phyloP scores from a whole-genome alignment of 768 basidiomycete species.

The Cystobasidium ongulense region DNA sequence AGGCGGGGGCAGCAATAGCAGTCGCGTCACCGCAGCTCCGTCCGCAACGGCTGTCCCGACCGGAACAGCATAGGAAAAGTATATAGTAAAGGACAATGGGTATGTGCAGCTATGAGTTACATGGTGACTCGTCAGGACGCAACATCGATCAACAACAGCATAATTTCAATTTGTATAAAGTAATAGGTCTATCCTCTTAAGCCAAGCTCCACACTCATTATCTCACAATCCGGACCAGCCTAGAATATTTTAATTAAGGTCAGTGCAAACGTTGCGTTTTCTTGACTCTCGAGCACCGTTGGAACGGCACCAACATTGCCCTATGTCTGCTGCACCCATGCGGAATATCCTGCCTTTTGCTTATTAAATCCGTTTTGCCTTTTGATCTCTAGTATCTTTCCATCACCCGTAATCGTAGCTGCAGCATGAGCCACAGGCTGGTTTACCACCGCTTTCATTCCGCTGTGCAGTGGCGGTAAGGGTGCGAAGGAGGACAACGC shows the following conservation, averaged over 20 bases:
- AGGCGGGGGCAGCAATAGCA: neutral
- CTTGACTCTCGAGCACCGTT: no score
- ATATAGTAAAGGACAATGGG: neutral
- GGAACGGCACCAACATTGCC: no score
- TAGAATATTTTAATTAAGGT: no score
- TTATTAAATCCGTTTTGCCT: neutral
- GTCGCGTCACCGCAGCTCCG: neutral
- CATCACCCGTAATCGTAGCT: neutral
- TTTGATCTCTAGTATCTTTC: neutral
- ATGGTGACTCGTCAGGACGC: neutral
- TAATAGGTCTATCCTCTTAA: no score
- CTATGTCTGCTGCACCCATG: neutral
- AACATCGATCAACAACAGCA: no score
- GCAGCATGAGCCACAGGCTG: no score
- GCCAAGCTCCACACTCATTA: no score
- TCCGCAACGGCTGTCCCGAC: neutral
- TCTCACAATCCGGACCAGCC: no score
- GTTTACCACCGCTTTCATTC: neutral
- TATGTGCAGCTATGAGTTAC: neutral
- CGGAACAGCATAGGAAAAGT: neutral
- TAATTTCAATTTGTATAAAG: no score
- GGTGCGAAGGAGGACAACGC: conserved; percentile 15
- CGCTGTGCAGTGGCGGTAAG: neutral
- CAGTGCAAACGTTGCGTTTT: no score
- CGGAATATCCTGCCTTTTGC: neutral